phyloP scores from a whole-genome alignment of 2,329 filamentous ascomycete species.

The Elsinoe australis region DNA sequence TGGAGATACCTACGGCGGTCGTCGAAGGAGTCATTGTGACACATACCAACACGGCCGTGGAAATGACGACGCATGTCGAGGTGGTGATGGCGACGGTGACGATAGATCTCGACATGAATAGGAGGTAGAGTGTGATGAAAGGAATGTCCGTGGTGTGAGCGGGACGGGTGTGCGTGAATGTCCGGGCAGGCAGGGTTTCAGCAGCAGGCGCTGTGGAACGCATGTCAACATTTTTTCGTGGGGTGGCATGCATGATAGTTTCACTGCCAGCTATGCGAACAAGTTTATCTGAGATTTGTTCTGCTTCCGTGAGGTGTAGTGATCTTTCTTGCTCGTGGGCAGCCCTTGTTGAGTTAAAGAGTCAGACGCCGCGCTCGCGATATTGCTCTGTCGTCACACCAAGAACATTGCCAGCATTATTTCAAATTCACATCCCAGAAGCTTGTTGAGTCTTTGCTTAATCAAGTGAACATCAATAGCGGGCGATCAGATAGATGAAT shows the following conservation, averaged over 20 bases:
- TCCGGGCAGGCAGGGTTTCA: background rate
- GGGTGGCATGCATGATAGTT: too few species aligned
- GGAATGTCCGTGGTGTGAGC: background rate
- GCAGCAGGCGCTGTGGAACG: conserved; percentile 9
- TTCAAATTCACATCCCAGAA: too few species aligned
- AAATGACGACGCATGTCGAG: conserved; percentile 14
- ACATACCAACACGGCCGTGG: conserved; percentile 3
- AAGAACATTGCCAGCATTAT: too few species aligned
- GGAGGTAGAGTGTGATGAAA: conserved; percentile 6
- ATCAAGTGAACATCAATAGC: background rate
- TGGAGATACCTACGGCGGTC: background rate
- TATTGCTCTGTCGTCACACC: too few species aligned
- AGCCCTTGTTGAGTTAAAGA: too few species aligned
- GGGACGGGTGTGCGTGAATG: background rate
- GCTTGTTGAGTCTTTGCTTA: background rate
- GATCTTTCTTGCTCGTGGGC: too few species aligned
- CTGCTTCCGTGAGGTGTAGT: too few species aligned
- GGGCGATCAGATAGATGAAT: conserved; percentile 12
- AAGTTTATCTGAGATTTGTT: too few species aligned
- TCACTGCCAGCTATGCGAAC: too few species aligned
- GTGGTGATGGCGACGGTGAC: conserved; percentile 12
- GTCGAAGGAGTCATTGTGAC: conserved; percentile 8
- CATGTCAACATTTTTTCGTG: conserved; percentile 3
- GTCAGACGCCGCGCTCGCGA: too few species aligned
- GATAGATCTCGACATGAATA: background rate